Conservation (phyloP, 306 rosid genomes). For the cucumber (Cucumis sativus) region Cucumber_9930_V3 NC_026657.2:35910501-35911000, state of each 20-base stretch:
- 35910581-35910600: constrained; percentile 24
- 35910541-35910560: constrained; percentile 38
- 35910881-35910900: neutral
- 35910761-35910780: neutral
- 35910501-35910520: constrained; percentile 32
- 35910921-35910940: constrained; percentile 25
- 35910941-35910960: constrained; percentile 81
- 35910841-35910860: neutral
- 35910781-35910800: neutral
- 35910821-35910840: neutral
- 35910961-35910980: constrained; percentile 51
- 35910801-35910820: neutral
- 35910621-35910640: constrained; percentile 46
- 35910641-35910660: constrained; percentile 57
- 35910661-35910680: constrained; percentile 51
- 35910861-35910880: neutral
- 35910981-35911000: constrained; percentile 61
- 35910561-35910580: constrained; percentile 47
- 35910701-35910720: constrained; percentile 33
- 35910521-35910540: constrained; percentile 32
- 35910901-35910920: neutral
- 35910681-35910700: constrained; percentile 82
- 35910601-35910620: constrained; percentile 39
- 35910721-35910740: neutral
- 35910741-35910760: neutral